Evolutionary conservation across 2,329 filamentous ascomycete genomes (phyloP), one percentile per base, ranked within the genome.

Genomic region (Aspergillus pseudoviridinutans): DNA sequence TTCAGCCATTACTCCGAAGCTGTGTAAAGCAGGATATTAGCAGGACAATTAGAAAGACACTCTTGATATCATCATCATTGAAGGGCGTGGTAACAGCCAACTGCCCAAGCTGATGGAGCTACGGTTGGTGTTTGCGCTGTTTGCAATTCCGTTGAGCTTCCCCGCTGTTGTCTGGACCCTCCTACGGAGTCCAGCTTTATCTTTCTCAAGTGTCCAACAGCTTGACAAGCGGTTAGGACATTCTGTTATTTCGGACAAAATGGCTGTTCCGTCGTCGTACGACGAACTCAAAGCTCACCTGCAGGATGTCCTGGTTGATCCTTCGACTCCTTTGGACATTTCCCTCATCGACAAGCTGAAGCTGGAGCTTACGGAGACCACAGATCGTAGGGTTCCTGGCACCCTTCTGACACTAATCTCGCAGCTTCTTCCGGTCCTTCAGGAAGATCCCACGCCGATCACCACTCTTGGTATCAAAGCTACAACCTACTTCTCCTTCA

Each of bases 371-470:
- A 68, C 71, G 14, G 68, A 71, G 54, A 65, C 58, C 35, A 74
- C 71, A n/a, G 71, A 72, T 53, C 68, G 63, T 14, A 61, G 61
- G 42, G 68, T 79, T 46, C 69, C 78, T 54, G 70, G 72, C 49
- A 61, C 74, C 41, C 71, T 77, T 47, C 68, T 79, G 54, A 72
- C 71, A 17, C 77, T 81, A 59, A 74, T 85, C 50, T 80, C 82
- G 20, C 69, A 74, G 50, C 71, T 85, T 9, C 69, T 85, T 20
- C 79, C 80, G 8, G 71, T 78, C 4, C 71, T 87, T 4, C 81
- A 84, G 61, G 81, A 85, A 69, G 82, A 86, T 60, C 84, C 84
- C 9, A 77, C 79, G 14, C 81, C 83, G 25, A 70, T 84, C 35
- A 80, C 79, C 14, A 77, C 78, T 24, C 78, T 87, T 28, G 78